Conservation (phyloP, 1,139 yeast genomes). For the Sugiyamaella japonica region DNA sequence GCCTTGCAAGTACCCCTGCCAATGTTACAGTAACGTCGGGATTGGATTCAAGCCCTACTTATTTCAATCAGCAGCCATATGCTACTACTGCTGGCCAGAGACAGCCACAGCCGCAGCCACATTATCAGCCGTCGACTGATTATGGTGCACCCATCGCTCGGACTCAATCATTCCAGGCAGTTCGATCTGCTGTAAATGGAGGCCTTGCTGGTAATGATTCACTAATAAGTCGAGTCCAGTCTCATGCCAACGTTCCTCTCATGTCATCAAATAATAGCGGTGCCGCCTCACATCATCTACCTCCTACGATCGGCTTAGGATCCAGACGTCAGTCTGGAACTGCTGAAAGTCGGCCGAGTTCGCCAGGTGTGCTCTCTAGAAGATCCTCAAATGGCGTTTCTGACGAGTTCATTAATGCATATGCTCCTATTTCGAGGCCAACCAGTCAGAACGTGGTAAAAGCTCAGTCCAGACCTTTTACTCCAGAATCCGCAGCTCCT, state of each 20-base stretch:
- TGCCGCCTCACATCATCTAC: neutral
- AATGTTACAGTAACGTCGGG: slow-evolving; percentile 13
- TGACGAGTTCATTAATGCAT: slow-evolving; percentile 16
- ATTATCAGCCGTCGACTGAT: neutral
- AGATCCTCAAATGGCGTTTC: slow-evolving; percentile 16
- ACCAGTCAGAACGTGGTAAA: slow-evolving; percentile 2
- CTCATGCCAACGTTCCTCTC: slow-evolving; percentile 14
- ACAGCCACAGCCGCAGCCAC: neutral
- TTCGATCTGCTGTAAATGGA: slow-evolving; percentile 4
- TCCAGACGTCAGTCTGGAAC: neutral
- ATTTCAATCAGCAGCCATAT: slow-evolving; percentile 14
- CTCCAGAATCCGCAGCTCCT: slow-evolving; percentile 13
- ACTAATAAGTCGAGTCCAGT: slow-evolving; percentile 12
- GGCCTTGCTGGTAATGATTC: slow-evolving; percentile 2
- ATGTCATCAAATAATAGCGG: neutral
- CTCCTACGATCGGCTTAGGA: neutral
- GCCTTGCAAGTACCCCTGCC: slow-evolving; percentile 45
- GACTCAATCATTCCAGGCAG: slow-evolving; percentile 9
- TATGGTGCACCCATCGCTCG: slow-evolving; percentile 8
- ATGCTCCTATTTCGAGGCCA: slow-evolving; percentile 17
- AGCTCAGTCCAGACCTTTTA: slow-evolving; percentile 15
- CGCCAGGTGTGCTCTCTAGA: slow-evolving; percentile 17
- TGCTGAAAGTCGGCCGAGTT: slow-evolving; percentile 15
- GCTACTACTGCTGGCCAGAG: slow-evolving; percentile 9
- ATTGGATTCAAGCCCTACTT: slow-evolving; percentile 18